Conservation (phyloP, 352 stramenopile species). For the Globisporangium barbulae region DNA sequence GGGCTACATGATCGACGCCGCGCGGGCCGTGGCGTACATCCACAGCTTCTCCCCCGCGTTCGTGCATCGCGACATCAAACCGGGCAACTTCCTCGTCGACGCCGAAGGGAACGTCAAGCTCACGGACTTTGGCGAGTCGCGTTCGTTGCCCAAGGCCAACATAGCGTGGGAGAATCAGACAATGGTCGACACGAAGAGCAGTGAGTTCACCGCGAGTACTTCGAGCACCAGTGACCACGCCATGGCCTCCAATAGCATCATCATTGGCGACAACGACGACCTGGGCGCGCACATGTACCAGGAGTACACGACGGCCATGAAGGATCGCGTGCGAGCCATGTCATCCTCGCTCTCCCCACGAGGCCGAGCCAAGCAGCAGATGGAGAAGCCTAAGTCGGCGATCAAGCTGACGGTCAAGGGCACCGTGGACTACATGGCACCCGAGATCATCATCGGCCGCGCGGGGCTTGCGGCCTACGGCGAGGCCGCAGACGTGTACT, state of each 20-base stretch:
- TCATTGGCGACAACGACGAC: conserved; percentile 4
- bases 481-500: conserved; percentile 50
- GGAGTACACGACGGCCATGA: conserved; percentile 14
- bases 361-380: neutral
- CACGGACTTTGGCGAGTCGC: conserved; percentile 57
- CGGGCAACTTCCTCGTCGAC: conserved; percentile 72
- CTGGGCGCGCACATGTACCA: conserved; percentile 11
- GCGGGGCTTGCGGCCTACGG: conserved; percentile 26
- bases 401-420: conserved; percentile 21
- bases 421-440: conserved; percentile 52
- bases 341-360: neutral
- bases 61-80: conserved; percentile 77
- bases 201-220: neutral
- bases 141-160: conserved; percentile 22
- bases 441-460: conserved; percentile 44
- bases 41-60: conserved; percentile 74
- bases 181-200: neutral
- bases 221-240: neutral
- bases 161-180: conserved; percentile 9
- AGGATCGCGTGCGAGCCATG: neutral
- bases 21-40: conserved; percentile 63
- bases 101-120: conserved; percentile 27
- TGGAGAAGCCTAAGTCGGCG: neutral
- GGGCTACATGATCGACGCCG: conserved; percentile 58
- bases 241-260: neutral